Evolutionary conservation across 2,329 filamentous ascomycete genomes (phyloP).

Genomic region (Phialemoniopsis sp.): DNA sequence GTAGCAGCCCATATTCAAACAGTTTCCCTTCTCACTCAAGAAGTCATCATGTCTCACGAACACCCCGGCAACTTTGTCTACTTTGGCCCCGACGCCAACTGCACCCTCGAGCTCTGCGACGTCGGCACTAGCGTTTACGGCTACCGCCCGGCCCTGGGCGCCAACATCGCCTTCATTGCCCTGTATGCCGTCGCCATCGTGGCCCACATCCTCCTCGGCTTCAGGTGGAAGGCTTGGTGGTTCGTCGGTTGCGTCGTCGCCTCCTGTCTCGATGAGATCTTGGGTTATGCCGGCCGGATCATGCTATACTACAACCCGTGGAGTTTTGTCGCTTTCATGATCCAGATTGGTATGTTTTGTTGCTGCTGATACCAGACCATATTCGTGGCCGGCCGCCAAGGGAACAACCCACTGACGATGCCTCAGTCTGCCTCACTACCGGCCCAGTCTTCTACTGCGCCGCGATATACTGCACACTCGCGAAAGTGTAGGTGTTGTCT

Average conservation of each 20-base stretch:
- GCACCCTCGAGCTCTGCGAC: constrained; percentile 42
- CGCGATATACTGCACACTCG: constrained; percentile 61
- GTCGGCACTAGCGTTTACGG: constrained; percentile 38
- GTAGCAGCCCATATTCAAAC: no score
- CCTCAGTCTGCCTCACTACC: constrained; percentile 51
- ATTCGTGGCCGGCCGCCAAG: not conserved
- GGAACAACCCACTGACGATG: not conserved
- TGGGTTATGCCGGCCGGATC: constrained; percentile 60
- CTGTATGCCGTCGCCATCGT: constrained; percentile 42
- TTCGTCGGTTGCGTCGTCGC: constrained; percentile 48
- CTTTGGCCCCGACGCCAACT: constrained; percentile 44
- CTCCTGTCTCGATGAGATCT: constrained; percentile 52
- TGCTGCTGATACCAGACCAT: not conserved
- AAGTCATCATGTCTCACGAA: not conserved
- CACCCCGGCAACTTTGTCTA: constrained; percentile 10
- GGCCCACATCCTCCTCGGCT: constrained; percentile 39
- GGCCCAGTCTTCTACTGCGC: constrained; percentile 55
- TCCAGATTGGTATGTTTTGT: constrained; percentile 52
- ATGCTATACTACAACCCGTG: constrained; percentile 56
- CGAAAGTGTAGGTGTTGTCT: constrained; percentile 10
- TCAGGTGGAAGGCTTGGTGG: constrained; percentile 41
- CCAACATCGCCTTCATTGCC: constrained; percentile 35
- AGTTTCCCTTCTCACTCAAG: no score
- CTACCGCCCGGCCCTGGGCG: constrained; percentile 39
- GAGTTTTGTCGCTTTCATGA: constrained; percentile 53